phyloP scores from a whole-genome alignment of 2,329 filamentous ascomycete species.

The Epichloe sp. region DNA sequence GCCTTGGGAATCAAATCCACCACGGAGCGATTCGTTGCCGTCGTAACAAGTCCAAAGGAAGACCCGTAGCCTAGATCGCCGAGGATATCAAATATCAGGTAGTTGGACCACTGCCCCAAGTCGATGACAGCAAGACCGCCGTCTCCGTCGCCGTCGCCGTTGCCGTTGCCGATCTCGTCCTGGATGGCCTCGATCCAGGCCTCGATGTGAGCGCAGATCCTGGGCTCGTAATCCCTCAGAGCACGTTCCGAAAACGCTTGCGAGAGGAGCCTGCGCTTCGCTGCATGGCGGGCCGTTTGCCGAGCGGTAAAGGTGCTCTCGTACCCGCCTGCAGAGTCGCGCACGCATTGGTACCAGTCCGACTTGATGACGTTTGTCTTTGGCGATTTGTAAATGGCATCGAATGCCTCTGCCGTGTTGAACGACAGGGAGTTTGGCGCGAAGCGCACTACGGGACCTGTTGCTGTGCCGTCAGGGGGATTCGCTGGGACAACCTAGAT shows the following conservation, averaged over 20 bases:
- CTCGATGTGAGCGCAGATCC: conserved; percentile 8
- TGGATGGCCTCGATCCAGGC: conserved; percentile 8
- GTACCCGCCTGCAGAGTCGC: conserved; percentile 1
- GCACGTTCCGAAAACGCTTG: conserved; percentile 1
- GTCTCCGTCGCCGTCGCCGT: neutral
- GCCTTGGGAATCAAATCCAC: conserved; percentile 9
- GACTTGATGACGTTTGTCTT: conserved; percentile 12
- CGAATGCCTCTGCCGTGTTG: conserved; percentile 10
- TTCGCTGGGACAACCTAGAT: no score
- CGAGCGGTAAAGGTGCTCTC: conserved; percentile 9
- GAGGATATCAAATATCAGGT: conserved; percentile 11
- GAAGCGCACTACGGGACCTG: conserved; percentile 11
- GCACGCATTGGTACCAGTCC: conserved; percentile 12
- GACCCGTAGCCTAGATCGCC: conserved; percentile 12
- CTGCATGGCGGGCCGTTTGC: conserved; percentile 8
- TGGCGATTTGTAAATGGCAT: conserved; percentile 9
- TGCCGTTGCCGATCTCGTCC: conserved; percentile 4
- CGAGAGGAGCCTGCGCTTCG: neutral
- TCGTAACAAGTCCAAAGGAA: conserved; percentile 10
- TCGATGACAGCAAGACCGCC: conserved; percentile 3
- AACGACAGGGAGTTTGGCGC: conserved; percentile 10
- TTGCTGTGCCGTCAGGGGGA: neutral
- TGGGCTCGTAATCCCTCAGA: conserved; percentile 1
- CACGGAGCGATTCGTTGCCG: conserved; percentile 8
- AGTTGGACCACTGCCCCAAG: conserved; percentile 10